Conservation (phyloP, 2,329 filamentous ascomycete genomes). For the Lasiodiplodia sp. region DNA sequence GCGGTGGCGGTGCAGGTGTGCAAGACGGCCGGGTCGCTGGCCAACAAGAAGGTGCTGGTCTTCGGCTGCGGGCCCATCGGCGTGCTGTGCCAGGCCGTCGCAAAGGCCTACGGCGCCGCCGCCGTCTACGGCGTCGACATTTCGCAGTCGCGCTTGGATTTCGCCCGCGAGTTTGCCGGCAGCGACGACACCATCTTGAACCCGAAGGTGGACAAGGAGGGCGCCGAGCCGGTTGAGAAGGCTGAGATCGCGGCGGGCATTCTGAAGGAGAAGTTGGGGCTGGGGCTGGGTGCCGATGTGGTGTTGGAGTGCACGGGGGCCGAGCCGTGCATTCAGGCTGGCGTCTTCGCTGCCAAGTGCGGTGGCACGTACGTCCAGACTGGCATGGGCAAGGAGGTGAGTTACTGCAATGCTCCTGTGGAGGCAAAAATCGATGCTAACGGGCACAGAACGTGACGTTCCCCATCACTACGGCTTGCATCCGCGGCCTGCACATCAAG, state of each 20-base stretch:
- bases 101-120: constrained; percentile 35
- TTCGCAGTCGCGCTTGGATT: constrained; percentile 34
- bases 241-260: constrained; percentile 32
- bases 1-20: constrained; percentile 39
- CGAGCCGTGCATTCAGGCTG: constrained; percentile 36
- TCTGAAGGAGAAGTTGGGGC: constrained; percentile 32
- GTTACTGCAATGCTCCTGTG: neutral
- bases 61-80: constrained; percentile 39
- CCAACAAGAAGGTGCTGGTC: constrained; percentile 34
- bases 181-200: constrained; percentile 32
- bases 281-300: constrained; percentile 37
- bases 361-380: constrained; percentile 37
- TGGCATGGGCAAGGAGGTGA: constrained; percentile 37
- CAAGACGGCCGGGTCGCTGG: constrained; percentile 33
- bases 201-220: constrained; percentile 25
- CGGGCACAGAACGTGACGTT: constrained; percentile 53
- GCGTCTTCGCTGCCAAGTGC: constrained; percentile 34
- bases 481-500: constrained; percentile 56
- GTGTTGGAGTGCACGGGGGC: constrained; percentile 38
- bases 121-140: constrained; percentile 37
- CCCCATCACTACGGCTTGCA: constrained; percentile 59
- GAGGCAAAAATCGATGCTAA: neutral
- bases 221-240: constrained; percentile 29
- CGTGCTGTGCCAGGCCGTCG: constrained; percentile 37
- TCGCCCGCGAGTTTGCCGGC: constrained; percentile 36